These are phyloP conservation scores for Pyrenophora tritici-repentis DNA, from an alignment of 2,329 filamentous ascomycete species.

Conservation along the genomic window DNA sequence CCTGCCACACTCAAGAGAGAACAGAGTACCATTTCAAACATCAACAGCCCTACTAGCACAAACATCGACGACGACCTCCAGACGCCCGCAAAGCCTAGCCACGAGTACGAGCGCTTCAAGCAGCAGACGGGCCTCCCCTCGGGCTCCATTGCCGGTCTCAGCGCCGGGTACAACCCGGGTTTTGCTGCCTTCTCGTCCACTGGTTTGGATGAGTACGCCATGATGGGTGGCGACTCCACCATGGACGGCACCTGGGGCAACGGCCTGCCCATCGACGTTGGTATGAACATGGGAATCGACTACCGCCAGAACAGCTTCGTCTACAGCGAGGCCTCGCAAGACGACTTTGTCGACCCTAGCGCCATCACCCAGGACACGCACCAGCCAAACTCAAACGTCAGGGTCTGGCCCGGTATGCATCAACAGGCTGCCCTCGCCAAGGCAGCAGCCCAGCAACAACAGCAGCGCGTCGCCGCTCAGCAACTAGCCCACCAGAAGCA, in stretches of 20 bases:
- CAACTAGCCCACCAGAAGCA: conserved; percentile 50
- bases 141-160: conserved; percentile 80
- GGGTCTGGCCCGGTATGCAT: conserved; percentile 92
- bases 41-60: conserved; percentile 60
- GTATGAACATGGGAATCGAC: conserved; percentile 74
- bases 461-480: conserved; percentile 47
- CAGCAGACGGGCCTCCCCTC: conserved; percentile 93
- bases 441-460: conserved; percentile 46
- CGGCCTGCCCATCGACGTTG: conserved; percentile 55
- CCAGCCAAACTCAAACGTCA: conserved; percentile 57
- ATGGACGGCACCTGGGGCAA: conserved; percentile 64
- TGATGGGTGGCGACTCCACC: conserved; percentile 54
- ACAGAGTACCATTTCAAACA: conserved; percentile 59
- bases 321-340: conserved; percentile 53
- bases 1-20: conserved; percentile 52
- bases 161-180: conserved; percentile 56
- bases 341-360: conserved; percentile 73
- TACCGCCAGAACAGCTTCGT: conserved; percentile 63
- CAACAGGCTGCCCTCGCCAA: conserved; percentile 71
- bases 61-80: conserved; percentile 60
- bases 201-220: conserved; percentile 70
- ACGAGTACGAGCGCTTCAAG: conserved; percentile 93
- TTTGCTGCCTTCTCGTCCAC: conserved; percentile 61
- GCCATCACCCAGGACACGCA: conserved; percentile 68
- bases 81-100: conserved; percentile 77